These are phyloP conservation scores for Diplodia corticola DNA, from an alignment of 2,329 filamentous ascomycete genomes.

Conservation along the genomic window DNA sequence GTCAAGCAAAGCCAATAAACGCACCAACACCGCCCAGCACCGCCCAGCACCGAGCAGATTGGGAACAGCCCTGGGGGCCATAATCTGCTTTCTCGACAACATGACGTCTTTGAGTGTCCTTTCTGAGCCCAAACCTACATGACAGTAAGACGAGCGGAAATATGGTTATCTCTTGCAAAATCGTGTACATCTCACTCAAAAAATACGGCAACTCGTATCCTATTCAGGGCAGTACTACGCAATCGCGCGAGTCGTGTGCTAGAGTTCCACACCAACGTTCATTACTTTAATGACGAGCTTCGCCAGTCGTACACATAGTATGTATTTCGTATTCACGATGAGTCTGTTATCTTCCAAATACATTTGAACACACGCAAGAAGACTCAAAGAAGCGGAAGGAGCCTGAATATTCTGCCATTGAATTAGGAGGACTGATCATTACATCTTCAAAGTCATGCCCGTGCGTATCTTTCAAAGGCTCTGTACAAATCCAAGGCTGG, in stretches of 20 bases:
- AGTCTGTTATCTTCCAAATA: too few relatives aligned
- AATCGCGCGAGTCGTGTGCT: neutral
- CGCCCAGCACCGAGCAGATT: conserved; percentile 2
- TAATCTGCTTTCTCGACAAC: neutral
- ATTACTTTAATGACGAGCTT: neutral
- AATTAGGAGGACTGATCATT: neutral
- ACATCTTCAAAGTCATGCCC: neutral
- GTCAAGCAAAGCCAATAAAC: conserved; percentile 11
- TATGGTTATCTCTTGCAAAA: neutral
- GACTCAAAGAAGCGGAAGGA: neutral
- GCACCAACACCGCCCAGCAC: neutral
- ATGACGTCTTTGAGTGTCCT: neutral
- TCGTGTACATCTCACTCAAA: neutral
- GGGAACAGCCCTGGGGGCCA: neutral
- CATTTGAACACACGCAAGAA: neutral
- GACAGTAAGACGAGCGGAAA: neutral
- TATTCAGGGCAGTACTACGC: neutral
- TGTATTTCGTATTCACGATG: too few relatives aligned
- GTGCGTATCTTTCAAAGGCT: neutral
- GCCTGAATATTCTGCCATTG: neutral
- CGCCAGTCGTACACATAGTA: too few relatives aligned
- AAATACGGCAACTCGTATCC: conserved; percentile 9
- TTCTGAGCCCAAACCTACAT: neutral
- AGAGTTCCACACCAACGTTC: neutral
- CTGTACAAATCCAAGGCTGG: neutral